Conservation (phyloP, 257 asterid species). For the Ajuga chamaepitys region DNA sequence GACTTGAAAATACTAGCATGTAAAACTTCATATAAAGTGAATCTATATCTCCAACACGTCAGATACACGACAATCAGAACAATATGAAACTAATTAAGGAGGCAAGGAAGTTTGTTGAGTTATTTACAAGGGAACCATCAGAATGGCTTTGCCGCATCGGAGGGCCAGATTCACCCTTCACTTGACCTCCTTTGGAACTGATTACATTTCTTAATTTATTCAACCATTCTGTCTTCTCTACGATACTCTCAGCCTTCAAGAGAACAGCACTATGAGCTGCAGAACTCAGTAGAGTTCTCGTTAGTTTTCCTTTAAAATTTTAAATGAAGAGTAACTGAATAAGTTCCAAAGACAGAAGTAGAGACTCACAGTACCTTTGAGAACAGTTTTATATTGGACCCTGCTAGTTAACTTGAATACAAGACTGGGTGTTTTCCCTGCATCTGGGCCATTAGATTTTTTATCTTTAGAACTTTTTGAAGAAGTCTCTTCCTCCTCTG, state of each 20-base stretch:
- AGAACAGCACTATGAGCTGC: conserved; percentile 84
- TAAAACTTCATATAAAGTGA: not conserved
- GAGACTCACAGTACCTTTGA: conserved; percentile 44
- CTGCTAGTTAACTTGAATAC: conserved; percentile 72
- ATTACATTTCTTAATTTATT: conserved; percentile 63
- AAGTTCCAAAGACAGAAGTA: not conserved
- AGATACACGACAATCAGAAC: conserved; percentile 4
- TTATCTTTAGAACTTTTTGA: conserved; percentile 88
- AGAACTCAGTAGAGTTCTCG: conserved; percentile 11
- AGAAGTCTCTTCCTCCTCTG: conserved; percentile 84
- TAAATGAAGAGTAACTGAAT: not conserved
- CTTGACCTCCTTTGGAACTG: conserved; percentile 85
- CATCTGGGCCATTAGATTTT: conserved; percentile 85
- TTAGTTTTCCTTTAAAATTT: not conserved
- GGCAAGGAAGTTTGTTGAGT: conserved; percentile 7
- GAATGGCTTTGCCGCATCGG: conserved; percentile 73
- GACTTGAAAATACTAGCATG: conserved; percentile 7
- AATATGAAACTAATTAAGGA: conserved; percentile 4
- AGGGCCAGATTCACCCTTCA: conserved; percentile 65
- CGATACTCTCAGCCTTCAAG: conserved; percentile 73
- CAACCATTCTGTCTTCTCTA: conserved; percentile 73
- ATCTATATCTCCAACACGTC: not conserved
- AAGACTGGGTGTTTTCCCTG: conserved; percentile 66
- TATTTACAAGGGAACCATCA: conserved; percentile 87
- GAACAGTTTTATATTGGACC: conserved; percentile 91